A percentile compares a stretch with the other conserved stretches of the same genome.
Conservation (phyloP, 2,329 filamentous ascomycete species). For the Colletotrichum sp. region DNA sequence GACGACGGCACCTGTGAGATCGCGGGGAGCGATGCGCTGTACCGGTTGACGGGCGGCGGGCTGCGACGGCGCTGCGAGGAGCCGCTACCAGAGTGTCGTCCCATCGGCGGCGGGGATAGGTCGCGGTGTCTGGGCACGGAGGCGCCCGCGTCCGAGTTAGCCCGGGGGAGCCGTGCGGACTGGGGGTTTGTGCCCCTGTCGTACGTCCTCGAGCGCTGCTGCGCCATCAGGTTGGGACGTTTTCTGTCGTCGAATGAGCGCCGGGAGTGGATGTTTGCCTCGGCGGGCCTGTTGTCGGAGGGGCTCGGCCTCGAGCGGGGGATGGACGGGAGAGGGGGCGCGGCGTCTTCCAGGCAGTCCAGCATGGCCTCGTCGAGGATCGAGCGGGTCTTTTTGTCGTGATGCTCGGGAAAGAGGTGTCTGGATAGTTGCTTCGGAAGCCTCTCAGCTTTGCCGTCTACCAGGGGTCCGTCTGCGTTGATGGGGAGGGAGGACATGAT, state of each 20-base stretch:
- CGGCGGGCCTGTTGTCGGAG: background rate
- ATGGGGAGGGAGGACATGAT: constrained; percentile 76
- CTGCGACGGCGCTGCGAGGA: background rate
- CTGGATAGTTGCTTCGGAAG: constrained; percentile 82
- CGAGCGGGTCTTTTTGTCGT: constrained; percentile 63
- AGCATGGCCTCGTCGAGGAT: constrained; percentile 65
- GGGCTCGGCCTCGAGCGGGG: background rate
- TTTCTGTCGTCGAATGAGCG: background rate
- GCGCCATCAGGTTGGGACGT: background rate
- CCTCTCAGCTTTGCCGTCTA: constrained; percentile 70
- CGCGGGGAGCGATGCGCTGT: constrained; percentile 2
- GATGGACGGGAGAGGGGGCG: background rate
- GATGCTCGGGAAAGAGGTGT: constrained; percentile 68
- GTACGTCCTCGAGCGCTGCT: background rate
- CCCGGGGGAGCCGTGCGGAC: background rate
- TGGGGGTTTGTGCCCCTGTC: background rate
- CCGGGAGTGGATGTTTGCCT: background rate
- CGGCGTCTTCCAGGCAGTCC: constrained; percentile 36
- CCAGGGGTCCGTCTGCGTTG: constrained; percentile 48
- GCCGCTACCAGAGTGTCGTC: background rate
- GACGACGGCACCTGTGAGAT: background rate
- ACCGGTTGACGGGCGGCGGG: constrained; percentile 3
- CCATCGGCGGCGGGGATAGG: constrained; percentile 1
- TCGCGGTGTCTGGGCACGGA: background rate
- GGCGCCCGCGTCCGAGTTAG: constrained; percentile 4